Base-by-base conservation (phyloP, 2,329 filamentous ascomycete species). In the Lasiodiplodia gonubiensis region DNA sequence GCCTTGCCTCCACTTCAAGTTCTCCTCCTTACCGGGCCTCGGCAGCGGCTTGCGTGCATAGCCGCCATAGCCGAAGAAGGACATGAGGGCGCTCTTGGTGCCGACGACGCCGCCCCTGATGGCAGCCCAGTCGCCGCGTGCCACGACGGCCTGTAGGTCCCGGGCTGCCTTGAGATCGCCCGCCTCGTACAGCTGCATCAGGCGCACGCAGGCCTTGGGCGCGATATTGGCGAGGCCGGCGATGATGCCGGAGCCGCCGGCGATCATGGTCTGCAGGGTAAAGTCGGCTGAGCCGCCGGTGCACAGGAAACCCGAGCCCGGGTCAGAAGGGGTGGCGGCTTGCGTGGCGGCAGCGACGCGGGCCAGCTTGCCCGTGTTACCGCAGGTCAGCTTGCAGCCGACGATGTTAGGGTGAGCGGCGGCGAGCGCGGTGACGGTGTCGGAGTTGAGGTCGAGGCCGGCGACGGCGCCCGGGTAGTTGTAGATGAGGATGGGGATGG, bases 281-380 rank as follows among this genome's bases (percentile, higher is more conserved):
- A 92, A 92, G 79, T 93, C 90, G 64, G 89, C 89, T 59, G 88
- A 90, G 66, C 91, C 91, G 51, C 89, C 90, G 72, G 90, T 86
- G 68, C 89, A 90, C 75, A 91, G 84, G 81, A 93, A 93, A 16
- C 80, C 85, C 77, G 77, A 80, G n/a, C 78, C 79, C 21, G 76
- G 72, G 42, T 77, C 75, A 8, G 72, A 76, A 10, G 76, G 71
- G 2, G 78, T 79, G 0, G 72, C 76, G 14, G 79, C 77, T 54
- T 73, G 74, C 0, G 85, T 86, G 30, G 84, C 85, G 23, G 87
- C 85, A 12, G 86, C 86, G 30, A 88, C 52, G 78, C 88, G 70
- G 86, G 86, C 75, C 82, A 91, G 80, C 76, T 91, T 91, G 69
- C 89, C 88, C 30, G 89, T 90, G 76, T 91, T 91, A 66, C 89